Conservation (phyloP, 495 filamentous ascomycete species). For the Barbatosphaeria neglecta region DNA sequence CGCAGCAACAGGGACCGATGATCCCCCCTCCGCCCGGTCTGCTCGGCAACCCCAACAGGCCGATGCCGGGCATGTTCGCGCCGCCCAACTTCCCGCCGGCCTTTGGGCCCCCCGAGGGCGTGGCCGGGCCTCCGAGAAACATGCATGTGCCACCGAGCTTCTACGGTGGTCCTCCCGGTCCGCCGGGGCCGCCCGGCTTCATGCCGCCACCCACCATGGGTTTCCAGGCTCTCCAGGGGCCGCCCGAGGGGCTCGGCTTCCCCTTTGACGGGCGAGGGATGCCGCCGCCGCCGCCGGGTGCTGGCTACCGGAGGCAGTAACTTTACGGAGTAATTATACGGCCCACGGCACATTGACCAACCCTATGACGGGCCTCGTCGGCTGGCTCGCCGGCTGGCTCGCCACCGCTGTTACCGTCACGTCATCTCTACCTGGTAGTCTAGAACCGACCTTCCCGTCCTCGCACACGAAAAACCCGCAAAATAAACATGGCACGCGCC, state of each 20-base stretch:
- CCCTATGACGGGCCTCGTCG: too few relatives aligned
- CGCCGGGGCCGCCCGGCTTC: conserved; percentile 23
- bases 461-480: too few relatives aligned
- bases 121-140: conserved; percentile 25
- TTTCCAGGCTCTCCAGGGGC: conserved; percentile 36
- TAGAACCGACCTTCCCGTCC: too few relatives aligned
- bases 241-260: conserved; percentile 27
- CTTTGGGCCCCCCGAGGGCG: conserved; percentile 30
- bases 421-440: too few relatives aligned
- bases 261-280: conserved; percentile 33
- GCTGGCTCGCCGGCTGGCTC: too few relatives aligned
- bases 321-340: too few relatives aligned
- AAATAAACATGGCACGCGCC: too few relatives aligned
- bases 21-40: conserved; percentile 39
- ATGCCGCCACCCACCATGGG: conserved; percentile 34
- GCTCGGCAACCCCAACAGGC: conserved; percentile 26
- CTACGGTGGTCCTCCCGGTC: conserved; percentile 23
- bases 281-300: conserved; percentile 28
- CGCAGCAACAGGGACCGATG: conserved; percentile 31
- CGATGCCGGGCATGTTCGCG: conserved; percentile 34
- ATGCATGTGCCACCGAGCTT: conserved; percentile 41
- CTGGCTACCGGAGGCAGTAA: conserved; percentile 21
- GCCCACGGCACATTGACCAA: too few relatives aligned
- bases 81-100: conserved; percentile 38
- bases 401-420: too few relatives aligned